These are phyloP conservation scores for Cordyceps tenuipes DNA, from an alignment of 2,329 filamentous ascomycete species.

Conservation along the genomic window DNA sequence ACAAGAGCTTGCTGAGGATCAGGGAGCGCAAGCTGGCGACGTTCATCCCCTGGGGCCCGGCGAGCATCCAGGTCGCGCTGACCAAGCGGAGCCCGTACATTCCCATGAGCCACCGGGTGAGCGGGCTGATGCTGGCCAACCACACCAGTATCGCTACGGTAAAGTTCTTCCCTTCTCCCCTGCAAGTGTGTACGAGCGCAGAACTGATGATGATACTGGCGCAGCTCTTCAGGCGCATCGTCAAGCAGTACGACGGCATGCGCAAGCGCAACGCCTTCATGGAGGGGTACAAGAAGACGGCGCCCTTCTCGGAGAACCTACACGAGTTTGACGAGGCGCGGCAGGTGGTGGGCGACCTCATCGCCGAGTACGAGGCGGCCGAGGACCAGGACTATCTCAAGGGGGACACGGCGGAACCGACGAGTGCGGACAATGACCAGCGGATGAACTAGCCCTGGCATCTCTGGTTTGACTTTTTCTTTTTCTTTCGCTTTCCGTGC, in stretches of 20 bases:
- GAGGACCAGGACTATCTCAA: constrained; percentile 86
- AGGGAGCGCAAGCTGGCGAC: constrained; percentile 87
- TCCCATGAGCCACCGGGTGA: constrained; percentile 87
- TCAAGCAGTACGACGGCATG: constrained; percentile 86
- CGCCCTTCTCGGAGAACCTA: constrained; percentile 83
- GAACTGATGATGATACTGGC: neutral
- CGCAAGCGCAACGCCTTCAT: constrained; percentile 95
- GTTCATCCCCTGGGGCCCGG: constrained; percentile 97
- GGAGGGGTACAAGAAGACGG: constrained; percentile 92
- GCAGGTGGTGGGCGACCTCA: constrained; percentile 83
- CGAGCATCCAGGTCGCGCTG: constrained; percentile 92
- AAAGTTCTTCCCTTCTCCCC: constrained; percentile 23
- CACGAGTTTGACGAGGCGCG: constrained; percentile 92
- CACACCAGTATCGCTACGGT: constrained; percentile 93
- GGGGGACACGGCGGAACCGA: constrained; percentile 51
- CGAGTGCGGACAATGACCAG: constrained; percentile 45
- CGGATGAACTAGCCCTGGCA: constrained; percentile 29
- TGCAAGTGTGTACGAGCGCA: too few species aligned
- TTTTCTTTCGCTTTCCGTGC: neutral
- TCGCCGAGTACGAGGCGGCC: constrained; percentile 91
- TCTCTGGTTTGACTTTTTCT: neutral
- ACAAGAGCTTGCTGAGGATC: constrained; percentile 95
- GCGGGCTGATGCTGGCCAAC: constrained; percentile 94
- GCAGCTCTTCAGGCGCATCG: constrained; percentile 83
- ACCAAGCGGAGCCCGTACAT: constrained; percentile 97